Evolutionary conservation across 345 rosid genomes (phyloP).

Genomic region (Brassica juncea): DNA sequence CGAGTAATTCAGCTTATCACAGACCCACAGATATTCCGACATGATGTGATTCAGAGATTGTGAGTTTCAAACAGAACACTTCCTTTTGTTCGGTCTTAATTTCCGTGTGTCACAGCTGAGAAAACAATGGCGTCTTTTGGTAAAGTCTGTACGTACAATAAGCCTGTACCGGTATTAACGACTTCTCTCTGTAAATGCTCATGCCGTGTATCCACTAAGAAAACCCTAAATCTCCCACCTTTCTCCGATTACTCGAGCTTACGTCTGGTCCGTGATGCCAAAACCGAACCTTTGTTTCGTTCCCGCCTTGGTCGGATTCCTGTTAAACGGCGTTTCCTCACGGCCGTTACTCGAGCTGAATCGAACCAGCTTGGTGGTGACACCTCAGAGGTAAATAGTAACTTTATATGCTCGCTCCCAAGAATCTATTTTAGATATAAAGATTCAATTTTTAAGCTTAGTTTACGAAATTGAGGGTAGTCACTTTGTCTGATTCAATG

Average conservation of each 20-base stretch:
- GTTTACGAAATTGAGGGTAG: not conserved
- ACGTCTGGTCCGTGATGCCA: constrained; percentile 36
- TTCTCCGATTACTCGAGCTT: constrained; percentile 36
- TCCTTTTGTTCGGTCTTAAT: not conserved
- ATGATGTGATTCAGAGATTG: constrained; percentile 28
- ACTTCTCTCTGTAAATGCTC: constrained; percentile 48
- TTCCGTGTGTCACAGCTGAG: not conserved
- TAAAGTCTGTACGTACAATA: constrained; percentile 38
- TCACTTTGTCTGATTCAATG: not conserved
- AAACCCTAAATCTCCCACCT: constrained; percentile 41
- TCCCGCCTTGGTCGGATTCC: constrained; percentile 30
- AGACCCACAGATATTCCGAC: not conserved
- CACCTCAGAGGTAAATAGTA: constrained; percentile 47
- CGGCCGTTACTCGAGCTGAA: constrained; percentile 56
- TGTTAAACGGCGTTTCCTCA: constrained; percentile 43
- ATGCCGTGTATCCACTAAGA: constrained; percentile 43
- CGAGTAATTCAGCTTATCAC: not conserved
- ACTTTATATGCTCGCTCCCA: constrained; percentile 5
- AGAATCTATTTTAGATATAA: not conserved
- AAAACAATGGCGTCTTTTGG: constrained; percentile 49
- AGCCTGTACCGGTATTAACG: constrained; percentile 42
- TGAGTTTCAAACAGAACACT: not conserved
- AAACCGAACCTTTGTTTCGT: constrained; percentile 32
- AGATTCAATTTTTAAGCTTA: not conserved
- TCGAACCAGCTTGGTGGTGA: constrained; percentile 45